These are phyloP conservation scores for Fraxinus greggii DNA, from an alignment of 305 asterid genomes.

Conservation along the genomic window DNA sequence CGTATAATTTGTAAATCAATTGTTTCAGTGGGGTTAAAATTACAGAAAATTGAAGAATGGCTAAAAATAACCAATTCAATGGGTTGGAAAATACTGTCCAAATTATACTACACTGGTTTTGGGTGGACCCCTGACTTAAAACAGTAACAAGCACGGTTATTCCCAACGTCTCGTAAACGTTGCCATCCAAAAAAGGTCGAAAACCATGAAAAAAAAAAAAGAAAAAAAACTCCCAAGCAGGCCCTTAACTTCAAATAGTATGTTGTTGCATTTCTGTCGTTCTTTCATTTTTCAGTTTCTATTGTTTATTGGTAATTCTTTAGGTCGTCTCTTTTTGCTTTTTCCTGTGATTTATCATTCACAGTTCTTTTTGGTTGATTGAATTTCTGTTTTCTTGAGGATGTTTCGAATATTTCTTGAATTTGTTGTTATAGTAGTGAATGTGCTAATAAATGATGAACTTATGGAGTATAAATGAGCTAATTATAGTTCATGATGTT, in stretches of 20 bases:
- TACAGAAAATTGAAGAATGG: background rate
- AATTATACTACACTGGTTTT: too few species aligned
- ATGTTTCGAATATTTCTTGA: background rate
- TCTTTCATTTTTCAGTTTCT: constrained; percentile 7
- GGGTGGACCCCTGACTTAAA: background rate
- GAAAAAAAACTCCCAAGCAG: background rate
- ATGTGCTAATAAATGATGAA: background rate
- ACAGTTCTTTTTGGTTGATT: background rate
- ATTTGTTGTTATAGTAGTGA: background rate
- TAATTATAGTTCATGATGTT: background rate
- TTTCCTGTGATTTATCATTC: background rate
- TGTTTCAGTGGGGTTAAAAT: background rate
- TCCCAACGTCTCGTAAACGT: background rate
- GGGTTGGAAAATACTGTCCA: background rate
- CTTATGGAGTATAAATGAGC: background rate
- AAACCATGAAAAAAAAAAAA: too few species aligned
- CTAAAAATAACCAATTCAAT: background rate
- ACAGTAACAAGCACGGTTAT: background rate
- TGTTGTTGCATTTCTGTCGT: background rate
- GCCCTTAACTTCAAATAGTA: background rate
- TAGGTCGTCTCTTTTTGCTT: background rate
- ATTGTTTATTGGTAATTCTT: background rate
- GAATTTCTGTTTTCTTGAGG: background rate
- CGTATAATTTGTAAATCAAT: too few species aligned
- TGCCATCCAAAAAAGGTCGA: background rate